Base-by-base conservation (phyloP, 176 grass and related monocot species). In the Eragrostis nindensis region DNA sequence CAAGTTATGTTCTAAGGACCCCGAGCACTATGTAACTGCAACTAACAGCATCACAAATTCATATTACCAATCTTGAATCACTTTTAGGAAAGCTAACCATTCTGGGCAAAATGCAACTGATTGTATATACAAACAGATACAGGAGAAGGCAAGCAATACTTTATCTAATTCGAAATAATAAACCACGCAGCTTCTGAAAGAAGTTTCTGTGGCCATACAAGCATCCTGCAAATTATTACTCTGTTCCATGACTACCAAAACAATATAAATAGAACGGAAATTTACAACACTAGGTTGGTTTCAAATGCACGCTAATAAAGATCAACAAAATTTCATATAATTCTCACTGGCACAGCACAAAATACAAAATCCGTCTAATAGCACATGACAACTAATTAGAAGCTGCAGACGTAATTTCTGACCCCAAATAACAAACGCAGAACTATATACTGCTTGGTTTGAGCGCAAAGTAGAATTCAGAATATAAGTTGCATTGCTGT, bases 101-200 rank as follows among this genome's bases (percentile, higher is more conserved):
- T 70, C 57, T 45, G 47, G 39, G 15, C n/a, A 25, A 41, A 29
- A 19, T 30, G 40, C 26, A 73, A 72, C 16, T 29, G 5, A 57
- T 48, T n/a, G 32, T 18, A 63, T 26, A 44, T 24, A 32, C 66
- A 82, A 40, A 56, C 39, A 65, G 0, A 10, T 77, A 70, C 16
- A 55, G 17, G 73, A 74, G 7, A 56, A 45, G 15, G 29, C 26
- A 78, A 66, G 45, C 8, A 54, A 60, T 17, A 60, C n/a, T n/a
- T n/a, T n/a, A 82, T 76, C 25, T 77, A 32, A 45, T 38, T 54
- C 13, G 36, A 64, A 44, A 82, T 62, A 71, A 82, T 66, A n/a
- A n/a, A n/a, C 80, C 47, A 83, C 57, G 41, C 26, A 64, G 10
- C 1, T 45, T 75, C 75, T 55, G 38, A 54, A 63, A 6, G 8